A percentile compares a stretch with the other conserved stretches of the same genome.
phyloP scores from a whole-genome alignment of 208 protist genomes.

The Lotmaria passim region DNA sequence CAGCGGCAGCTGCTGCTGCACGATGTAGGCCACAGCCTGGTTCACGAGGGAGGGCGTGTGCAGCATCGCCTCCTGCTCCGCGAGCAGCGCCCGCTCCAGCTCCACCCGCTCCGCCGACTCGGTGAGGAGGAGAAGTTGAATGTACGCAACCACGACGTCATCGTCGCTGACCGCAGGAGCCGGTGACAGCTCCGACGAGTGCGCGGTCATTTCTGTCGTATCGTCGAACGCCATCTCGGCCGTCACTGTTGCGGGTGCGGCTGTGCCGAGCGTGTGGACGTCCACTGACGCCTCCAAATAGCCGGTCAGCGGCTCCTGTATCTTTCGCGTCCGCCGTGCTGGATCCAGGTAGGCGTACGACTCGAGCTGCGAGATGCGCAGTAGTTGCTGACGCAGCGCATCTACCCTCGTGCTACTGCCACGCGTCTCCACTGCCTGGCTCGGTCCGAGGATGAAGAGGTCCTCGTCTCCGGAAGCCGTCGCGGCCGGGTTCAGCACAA shows the following conservation, averaged over 20 bases:
- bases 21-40: conserved; percentile 33
- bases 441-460: conserved; percentile 5
- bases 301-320: neutral
- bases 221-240: too few relatives aligned
- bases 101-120: conserved; percentile 71
- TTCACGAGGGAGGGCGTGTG: conserved; percentile 27
- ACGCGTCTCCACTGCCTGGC: neutral
- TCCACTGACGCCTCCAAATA: neutral
- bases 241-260: neutral
- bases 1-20: conserved; percentile 40
- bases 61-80: conserved; percentile 41
- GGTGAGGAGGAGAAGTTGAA: conserved; percentile 59
- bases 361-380: conserved; percentile 20
- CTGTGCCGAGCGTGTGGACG: neutral
- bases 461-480: neutral
- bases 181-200: neutral
- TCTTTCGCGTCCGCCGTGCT: neutral
- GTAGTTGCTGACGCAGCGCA: conserved; percentile 12
- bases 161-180: conserved; percentile 6
- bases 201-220: neutral
- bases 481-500: conserved; percentile 22
- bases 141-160: conserved; percentile 41
- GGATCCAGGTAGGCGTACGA: conserved; percentile 10
- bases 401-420: neutral
- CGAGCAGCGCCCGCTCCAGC: conserved; percentile 48